phyloP scores from a whole-genome alignment of 1,139 yeast species.

The Suzukiozyma palmioleophila region DNA sequence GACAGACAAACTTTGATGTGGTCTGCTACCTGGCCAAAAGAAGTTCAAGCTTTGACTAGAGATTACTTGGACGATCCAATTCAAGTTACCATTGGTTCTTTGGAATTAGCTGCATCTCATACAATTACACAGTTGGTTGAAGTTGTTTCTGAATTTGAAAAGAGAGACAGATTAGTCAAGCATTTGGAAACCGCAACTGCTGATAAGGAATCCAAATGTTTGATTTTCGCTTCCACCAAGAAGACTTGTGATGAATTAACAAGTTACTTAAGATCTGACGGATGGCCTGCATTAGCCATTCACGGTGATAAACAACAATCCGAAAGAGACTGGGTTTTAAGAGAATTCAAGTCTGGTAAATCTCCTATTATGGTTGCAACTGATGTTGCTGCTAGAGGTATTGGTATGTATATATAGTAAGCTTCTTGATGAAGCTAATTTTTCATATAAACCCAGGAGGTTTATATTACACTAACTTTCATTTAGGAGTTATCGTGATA shows the following conservation, averaged over 20 bases:
- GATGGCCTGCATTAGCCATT: slow-evolving; percentile 98
- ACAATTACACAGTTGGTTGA: slow-evolving; percentile 92
- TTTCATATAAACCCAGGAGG: neutral
- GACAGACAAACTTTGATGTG: slow-evolving; percentile 98
- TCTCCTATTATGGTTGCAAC: slow-evolving; percentile 98
- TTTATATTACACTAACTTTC: slow-evolving; percentile 4
- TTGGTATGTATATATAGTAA: slow-evolving; percentile 69
- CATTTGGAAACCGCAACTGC: slow-evolving; percentile 83
- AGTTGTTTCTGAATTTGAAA: slow-evolving; percentile 86
- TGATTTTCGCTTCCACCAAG: slow-evolving; percentile 91
- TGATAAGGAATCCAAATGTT: slow-evolving; percentile 70
- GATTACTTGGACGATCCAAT: slow-evolving; percentile 91
- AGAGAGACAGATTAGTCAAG: slow-evolving; percentile 82
- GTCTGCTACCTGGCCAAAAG: slow-evolving; percentile 99
- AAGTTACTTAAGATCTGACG: slow-evolving; percentile 86
- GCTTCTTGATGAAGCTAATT: neutral
- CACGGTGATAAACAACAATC: slow-evolving; percentile 98
- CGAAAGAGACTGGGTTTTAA: slow-evolving; percentile 98
- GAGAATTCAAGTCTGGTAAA: slow-evolving; percentile 86
- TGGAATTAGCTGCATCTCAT: slow-evolving; percentile 94
- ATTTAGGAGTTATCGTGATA: slow-evolving; percentile 3
- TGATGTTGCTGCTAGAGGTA: slow-evolving; percentile 99
- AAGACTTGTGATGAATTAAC: slow-evolving; percentile 97
- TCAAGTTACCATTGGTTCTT: slow-evolving; percentile 94
- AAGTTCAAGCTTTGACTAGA: slow-evolving; percentile 85